A percentile compares a stretch with the other conserved stretches of the same genome.
phyloP scores from a whole-genome alignment of 1,284 basidiomycete species.

The Xerocomus nothofagi region DNA sequence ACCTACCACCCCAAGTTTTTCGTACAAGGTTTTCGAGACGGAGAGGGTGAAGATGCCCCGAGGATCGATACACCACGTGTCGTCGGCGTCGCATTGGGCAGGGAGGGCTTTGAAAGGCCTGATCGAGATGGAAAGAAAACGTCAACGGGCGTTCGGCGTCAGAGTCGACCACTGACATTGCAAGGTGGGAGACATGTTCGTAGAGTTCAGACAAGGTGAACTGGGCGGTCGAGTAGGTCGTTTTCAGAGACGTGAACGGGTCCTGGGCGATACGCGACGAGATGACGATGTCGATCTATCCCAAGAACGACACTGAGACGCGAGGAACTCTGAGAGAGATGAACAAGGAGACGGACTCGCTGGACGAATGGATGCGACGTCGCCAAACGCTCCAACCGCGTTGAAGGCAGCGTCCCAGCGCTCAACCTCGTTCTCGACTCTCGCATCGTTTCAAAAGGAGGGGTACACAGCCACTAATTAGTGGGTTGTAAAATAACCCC shows the following conservation, averaged over 20 bases:
- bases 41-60: slow-evolving; percentile 55
- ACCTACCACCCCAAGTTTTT: slow-evolving; percentile 57
- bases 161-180: slow-evolving; percentile 14
- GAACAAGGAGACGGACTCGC: slow-evolving; percentile 40
- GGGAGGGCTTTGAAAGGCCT: slow-evolving; percentile 41
- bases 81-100: slow-evolving; percentile 40
- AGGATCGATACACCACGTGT: slow-evolving; percentile 65
- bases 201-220: slow-evolving; percentile 45
- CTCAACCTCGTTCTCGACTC: slow-evolving; percentile 20
- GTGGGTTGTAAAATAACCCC: slow-evolving; percentile 1
- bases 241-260: slow-evolving; percentile 40
- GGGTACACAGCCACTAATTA: slow-evolving; percentile 19
- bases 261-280: slow-evolving; percentile 41
- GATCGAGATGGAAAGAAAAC: neutral
- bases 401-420: slow-evolving; percentile 33
- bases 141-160: neutral
- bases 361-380: slow-evolving; percentile 50
- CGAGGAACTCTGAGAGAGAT: neutral
- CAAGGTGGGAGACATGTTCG: slow-evolving; percentile 29
- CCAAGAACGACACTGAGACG: slow-evolving; percentile 9
- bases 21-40: slow-evolving; percentile 55
- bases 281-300: slow-evolving; percentile 57
- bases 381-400: slow-evolving; percentile 38
- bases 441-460: slow-evolving; percentile 11
- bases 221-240: slow-evolving; percentile 43